Base-by-base conservation (phyloP, 257 asterid genomes). In the Avicennia marina region DNA sequence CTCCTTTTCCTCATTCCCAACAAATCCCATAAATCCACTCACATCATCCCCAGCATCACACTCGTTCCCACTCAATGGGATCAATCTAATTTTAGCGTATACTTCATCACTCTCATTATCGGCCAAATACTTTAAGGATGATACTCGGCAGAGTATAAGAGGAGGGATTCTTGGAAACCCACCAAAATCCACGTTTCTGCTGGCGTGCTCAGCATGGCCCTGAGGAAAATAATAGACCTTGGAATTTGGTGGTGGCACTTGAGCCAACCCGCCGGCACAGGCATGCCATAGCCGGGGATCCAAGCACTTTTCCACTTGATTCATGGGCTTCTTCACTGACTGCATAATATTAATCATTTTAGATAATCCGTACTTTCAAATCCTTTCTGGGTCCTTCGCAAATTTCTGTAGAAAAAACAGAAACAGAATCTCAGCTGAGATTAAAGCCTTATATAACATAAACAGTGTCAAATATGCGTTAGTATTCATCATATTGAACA, bases 331-430 rank as follows among this genome's bases (percentile, higher is more conserved):
- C n/a, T n/a, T n/a, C n/a, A n/a, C n/a, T n/a, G n/a, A n/a, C n/a
- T n/a, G n/a, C 87, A 85, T 85, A 18, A 82, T 76, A 54, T 79
- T 75, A 64, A 81, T 80, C 95, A 85, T 87, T 64, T 42, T 55
- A 40, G 39, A 6, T 40, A 62, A 61, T 21, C 6, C 13, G 18
- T 11, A 20, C 12, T 16, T 52, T n/a, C 33, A 17, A 59, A 38
- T 11, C 34, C 63, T 68, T 43, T 5, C 36, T 21, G 44, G 49
- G 31, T 31, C 36, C 42, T 45, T 21, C 12, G 26, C 52, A 33
- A 48, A 51, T 56, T 52, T 56, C 75, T 68, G 72, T 21, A 38
- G 21, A 17, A 4, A 45, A 10, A 8, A 18, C 47, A 1, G 26
- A 49, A 29, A 63, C 16, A 11, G 11, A 39, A 40, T 32, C 48